Evolutionary conservation across 495 filamentous ascomycete genomes (phyloP), one percentile per base, ranked within the genome.

Genomic region (Hypoxylon cercidicola): DNA sequence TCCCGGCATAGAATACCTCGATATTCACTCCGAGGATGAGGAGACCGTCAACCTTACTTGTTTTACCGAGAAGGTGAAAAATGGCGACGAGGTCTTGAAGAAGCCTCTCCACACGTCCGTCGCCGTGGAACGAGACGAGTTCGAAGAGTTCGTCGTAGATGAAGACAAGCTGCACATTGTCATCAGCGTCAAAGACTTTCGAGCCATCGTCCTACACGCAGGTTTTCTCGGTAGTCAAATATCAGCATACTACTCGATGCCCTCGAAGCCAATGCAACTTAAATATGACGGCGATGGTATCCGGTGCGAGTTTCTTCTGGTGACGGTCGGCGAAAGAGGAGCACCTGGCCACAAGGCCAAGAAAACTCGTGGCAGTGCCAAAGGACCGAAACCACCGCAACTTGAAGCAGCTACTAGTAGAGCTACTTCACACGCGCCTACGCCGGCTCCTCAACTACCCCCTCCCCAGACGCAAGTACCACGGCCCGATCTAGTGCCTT

Each of bases 131-230:
- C 90, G 87, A 58, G 82, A 87, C 41, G 93, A 98, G 68, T 99
- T 98, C 71, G 89, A 94, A 25, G 82, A 89, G 15, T 96, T 94
- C 64, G 70, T 83, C 1, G 90, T 92, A 20, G 85, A 93, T 69
- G 88, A 93, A 41, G 84, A 88, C 53, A 81, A 81, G 47, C 81
- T 97, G 30, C 93, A 97, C 66, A 89, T 97, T 57, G 88, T 90
- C 53, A 93, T 98, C 68, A 91, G 86, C 71, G 86, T 97, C 58
- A 97, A 97, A 77, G 95, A 99, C 75, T 97, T 98, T 79, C 91
- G 93, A 74, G 89, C 95, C 18, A 91, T 95, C 35, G 87, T 96
- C 30, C 80, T 84, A 11, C 94, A 98, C 77, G 96, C 95, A 10
- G 90, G 91, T 45, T 87, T 89, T 11, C 82, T 89, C 19, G 88